Conservation (phyloP, 768 basidiomycete species). For the Trametes cinnabarina region DNA sequence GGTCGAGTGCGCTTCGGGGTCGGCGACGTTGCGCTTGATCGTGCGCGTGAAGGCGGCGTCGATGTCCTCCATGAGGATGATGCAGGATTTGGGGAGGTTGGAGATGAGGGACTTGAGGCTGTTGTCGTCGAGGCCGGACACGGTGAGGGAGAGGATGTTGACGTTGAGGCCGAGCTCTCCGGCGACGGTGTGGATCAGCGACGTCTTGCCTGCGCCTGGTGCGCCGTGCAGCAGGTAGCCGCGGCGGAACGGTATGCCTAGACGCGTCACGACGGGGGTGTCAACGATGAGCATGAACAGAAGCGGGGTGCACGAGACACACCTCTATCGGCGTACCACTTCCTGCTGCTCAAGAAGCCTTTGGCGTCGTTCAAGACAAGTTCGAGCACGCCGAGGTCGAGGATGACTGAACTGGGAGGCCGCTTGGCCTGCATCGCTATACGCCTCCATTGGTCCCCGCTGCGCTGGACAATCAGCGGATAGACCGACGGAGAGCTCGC, state of each 20-base stretch:
- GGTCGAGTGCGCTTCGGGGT: conserved; percentile 16
- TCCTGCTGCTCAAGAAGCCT: conserved; percentile 66
- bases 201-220: conserved; percentile 78
- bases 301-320: neutral
- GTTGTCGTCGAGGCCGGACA: conserved; percentile 60
- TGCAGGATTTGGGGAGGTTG: conserved; percentile 64
- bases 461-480: too few relatives aligned
- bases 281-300: neutral
- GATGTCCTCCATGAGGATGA: conserved; percentile 82
- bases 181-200: conserved; percentile 71
- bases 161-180: conserved; percentile 74
- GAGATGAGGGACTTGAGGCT: conserved; percentile 56
- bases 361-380: conserved; percentile 63
- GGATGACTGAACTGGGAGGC: conserved; percentile 61
- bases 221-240: conserved; percentile 78
- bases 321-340: conserved; percentile 74
- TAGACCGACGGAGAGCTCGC: too few relatives aligned
- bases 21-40: conserved; percentile 22
- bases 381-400: conserved; percentile 69
- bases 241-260: conserved; percentile 70
- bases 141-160: conserved; percentile 69
- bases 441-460: conserved; percentile 47
- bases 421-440: conserved; percentile 63
- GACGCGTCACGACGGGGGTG: neutral
- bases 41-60: conserved; percentile 67